Conservation (phyloP, 1,284 basidiomycete genomes). For the Tetrapyrgos nigripes region DNA sequence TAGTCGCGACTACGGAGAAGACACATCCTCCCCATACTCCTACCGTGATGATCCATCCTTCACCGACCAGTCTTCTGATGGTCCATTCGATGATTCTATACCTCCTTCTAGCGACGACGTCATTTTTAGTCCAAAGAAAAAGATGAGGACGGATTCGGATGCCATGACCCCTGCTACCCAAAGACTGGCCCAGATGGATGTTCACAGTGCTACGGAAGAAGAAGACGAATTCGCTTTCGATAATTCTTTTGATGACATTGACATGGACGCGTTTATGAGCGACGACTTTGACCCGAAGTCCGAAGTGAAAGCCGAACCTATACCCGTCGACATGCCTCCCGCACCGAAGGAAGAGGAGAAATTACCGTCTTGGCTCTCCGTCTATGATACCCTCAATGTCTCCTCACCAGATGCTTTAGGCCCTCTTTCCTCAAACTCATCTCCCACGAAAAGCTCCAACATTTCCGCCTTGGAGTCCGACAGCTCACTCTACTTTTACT, state of each 20-base stretch:
- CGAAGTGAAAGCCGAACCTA: constrained; percentile 10
- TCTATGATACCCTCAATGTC: constrained; percentile 75
- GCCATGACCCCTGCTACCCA: constrained; percentile 60
- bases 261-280: constrained; percentile 56
- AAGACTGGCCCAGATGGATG: constrained; percentile 61
- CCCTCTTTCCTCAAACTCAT: constrained; percentile 44
- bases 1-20: constrained; percentile 39
- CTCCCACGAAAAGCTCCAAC: constrained; percentile 51
- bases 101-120: constrained; percentile 62
- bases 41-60: constrained; percentile 34
- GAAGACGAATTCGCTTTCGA: constrained; percentile 43
- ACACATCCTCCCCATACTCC: constrained; percentile 44
- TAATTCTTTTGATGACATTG: constrained; percentile 58
- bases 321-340: constrained; percentile 8
- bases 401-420: constrained; percentile 61
- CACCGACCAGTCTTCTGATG: constrained; percentile 64
- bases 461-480: constrained; percentile 76
- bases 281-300: constrained; percentile 46
- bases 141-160: constrained; percentile 50
- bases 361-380: constrained; percentile 75
- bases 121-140: constrained; percentile 74
- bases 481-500: constrained; percentile 89
- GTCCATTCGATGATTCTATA: constrained; percentile 48
- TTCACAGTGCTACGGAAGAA: constrained; percentile 58
- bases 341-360: constrained; percentile 47